Evolutionary conservation across 2,329 filamentous ascomycete genomes (phyloP).

Genomic region (Cucurbitaria berberidis): DNA sequence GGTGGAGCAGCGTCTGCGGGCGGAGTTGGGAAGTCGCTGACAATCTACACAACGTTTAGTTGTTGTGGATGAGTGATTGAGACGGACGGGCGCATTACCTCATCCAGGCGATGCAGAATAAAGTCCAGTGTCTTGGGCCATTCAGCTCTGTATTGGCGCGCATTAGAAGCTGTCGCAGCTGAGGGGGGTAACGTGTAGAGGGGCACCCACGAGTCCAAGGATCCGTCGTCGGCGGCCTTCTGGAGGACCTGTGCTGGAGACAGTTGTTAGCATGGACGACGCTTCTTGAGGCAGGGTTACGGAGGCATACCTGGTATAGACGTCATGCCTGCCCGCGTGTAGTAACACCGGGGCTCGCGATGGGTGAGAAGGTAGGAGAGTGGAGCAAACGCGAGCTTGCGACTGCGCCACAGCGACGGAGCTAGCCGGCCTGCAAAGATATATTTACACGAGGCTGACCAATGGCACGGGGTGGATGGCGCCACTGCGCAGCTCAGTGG

Average conservation of each 20-base stretch:
- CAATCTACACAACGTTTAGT: conserved; percentile 64
- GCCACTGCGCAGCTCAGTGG: too few species aligned
- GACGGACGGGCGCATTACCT: too few species aligned
- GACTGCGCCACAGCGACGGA: conserved; percentile 13
- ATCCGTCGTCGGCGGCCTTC: conserved; percentile 63
- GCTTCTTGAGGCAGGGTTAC: not conserved
- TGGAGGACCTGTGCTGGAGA: conserved; percentile 58
- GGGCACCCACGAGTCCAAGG: conserved; percentile 62
- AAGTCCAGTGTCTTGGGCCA: conserved; percentile 73
- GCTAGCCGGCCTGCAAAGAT: conserved; percentile 2
- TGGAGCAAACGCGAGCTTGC: not conserved
- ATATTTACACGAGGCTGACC: conserved; percentile 12
- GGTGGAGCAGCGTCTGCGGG: conserved; percentile 51
- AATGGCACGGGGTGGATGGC: conserved; percentile 2
- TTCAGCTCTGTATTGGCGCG: conserved; percentile 59
- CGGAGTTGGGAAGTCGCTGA: conserved; percentile 75
- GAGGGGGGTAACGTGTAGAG: conserved; percentile 6
- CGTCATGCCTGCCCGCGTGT: conserved; percentile 23
- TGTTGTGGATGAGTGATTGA: too few species aligned
- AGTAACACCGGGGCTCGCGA: conserved; percentile 1
- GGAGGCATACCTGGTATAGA: conserved; percentile 23
- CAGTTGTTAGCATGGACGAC: conserved; percentile 23
- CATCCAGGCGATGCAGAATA: conserved; percentile 72
- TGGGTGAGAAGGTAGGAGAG: not conserved
- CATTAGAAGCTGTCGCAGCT: conserved; percentile 33